A percentile compares a stretch with the other conserved stretches of the same genome.
These are phyloP conservation scores for Penicillium steckii DNA, from an alignment of 495 filamentous ascomycete species.

Conservation along the genomic window DNA sequence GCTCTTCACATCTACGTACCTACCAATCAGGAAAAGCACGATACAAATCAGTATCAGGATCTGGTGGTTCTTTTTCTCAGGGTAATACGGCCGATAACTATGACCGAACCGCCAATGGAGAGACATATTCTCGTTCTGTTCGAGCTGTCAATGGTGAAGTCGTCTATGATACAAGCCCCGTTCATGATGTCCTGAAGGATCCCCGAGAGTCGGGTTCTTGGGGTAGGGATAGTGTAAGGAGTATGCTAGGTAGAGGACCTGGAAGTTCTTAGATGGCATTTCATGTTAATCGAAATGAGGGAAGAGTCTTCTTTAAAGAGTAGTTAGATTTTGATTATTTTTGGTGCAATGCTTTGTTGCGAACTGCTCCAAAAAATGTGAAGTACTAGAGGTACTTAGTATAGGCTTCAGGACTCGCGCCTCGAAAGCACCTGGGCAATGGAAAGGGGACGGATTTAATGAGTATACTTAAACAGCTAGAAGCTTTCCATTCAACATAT, in stretches of 20 bases:
- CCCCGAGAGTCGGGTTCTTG: background rate
- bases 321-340: no score
- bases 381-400: no score
- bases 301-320: no score
- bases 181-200: background rate
- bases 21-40: conserved; percentile 30
- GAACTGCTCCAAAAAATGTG: no score
- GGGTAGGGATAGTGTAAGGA: conserved; percentile 17
- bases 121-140: conserved; percentile 49
- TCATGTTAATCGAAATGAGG: no score
- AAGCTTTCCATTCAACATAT: no score
- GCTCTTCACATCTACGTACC: conserved; percentile 25
- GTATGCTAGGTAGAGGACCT: conserved; percentile 22
- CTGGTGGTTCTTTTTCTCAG: conserved; percentile 24
- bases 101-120: conserved; percentile 24
- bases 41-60: conserved; percentile 21
- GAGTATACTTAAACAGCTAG: no score
- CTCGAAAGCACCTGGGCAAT: no score
- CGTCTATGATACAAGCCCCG: conserved; percentile 23
- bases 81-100: conserved; percentile 31
- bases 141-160: conserved; percentile 52
- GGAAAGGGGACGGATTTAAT: no score
- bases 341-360: no score
- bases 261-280: background rate
- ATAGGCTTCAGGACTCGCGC: no score